Percentiles rank a stretch among this genome's conserved stretches.
Conservation (phyloP, 129 eudicot genomes). For the Flaveria sonorensis region DNA sequence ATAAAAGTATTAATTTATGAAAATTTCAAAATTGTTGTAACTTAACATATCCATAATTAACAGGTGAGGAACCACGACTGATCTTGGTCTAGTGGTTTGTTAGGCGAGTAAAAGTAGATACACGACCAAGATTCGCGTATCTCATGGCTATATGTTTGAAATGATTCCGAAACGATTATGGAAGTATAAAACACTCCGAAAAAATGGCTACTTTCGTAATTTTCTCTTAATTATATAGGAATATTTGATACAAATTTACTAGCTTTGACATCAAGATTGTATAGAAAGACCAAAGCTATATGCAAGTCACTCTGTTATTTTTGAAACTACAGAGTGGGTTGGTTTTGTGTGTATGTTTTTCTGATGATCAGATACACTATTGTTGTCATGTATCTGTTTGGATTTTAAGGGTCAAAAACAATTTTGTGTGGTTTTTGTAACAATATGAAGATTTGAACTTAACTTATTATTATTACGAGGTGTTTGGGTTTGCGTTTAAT, state of each 20-base stretch:
- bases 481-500: background rate
- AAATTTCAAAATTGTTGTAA: no score
- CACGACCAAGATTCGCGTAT: background rate
- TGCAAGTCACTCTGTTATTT: background rate
- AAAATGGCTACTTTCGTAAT: background rate
- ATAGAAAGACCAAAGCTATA: conserved; percentile 20
- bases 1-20: no score
- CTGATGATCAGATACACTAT: background rate
- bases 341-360: conserved; percentile 21
- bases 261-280: conserved; percentile 18
- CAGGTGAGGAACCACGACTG: no score
- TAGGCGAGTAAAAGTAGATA: background rate
- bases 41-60: no score
- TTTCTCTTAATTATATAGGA: background rate
- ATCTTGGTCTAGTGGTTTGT: no score
- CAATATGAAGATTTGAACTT: background rate
- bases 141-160: background rate
- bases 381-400: conserved; percentile 15
- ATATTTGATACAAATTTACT: conserved; percentile 14
- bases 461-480: background rate
- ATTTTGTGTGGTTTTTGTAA: background rate
- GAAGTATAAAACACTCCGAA: no score
- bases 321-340: conserved; percentile 18
- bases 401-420: background rate
- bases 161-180: background rate